phyloP scores from a whole-genome alignment of 2,329 filamentous ascomycete genomes.

The Fusarium sp. region DNA sequence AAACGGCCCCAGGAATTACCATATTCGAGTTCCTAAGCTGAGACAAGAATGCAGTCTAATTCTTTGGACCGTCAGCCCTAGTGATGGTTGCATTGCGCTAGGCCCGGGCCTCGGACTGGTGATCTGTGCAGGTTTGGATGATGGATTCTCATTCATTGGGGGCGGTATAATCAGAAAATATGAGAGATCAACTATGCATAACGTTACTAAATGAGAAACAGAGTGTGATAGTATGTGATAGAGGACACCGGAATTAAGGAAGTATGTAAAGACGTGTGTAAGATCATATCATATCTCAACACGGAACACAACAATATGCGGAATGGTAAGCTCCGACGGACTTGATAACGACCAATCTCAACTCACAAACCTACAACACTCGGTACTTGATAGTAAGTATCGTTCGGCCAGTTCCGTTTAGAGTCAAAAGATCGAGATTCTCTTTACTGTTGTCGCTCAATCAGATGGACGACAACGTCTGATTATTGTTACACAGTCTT shows the following conservation, averaged over 20 bases:
- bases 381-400: neutral
- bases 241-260: neutral
- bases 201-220: neutral
- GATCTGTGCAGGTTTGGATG: neutral
- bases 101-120: constrained; percentile 19
- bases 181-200: neutral
- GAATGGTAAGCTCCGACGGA: neutral
- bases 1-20: neutral
- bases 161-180: neutral
- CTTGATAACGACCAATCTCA: neutral
- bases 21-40: constrained; percentile 12
- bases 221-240: neutral
- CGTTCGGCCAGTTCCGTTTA: neutral
- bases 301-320: neutral
- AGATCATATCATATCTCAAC: neutral
- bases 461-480: neutral
- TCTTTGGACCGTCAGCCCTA: constrained; percentile 26
- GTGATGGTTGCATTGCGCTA: constrained; percentile 14
- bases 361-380: neutral
- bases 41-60: constrained; percentile 16
- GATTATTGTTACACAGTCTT: neutral
- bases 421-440: neutral
- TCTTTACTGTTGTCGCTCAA: neutral
- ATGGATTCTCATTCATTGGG: neutral
- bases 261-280: neutral